Evolutionary conservation across 495 filamentous ascomycete genomes (phyloP), one percentile per base, ranked within the genome.

Genomic region (Staphylotrichum longicolle): DNA sequence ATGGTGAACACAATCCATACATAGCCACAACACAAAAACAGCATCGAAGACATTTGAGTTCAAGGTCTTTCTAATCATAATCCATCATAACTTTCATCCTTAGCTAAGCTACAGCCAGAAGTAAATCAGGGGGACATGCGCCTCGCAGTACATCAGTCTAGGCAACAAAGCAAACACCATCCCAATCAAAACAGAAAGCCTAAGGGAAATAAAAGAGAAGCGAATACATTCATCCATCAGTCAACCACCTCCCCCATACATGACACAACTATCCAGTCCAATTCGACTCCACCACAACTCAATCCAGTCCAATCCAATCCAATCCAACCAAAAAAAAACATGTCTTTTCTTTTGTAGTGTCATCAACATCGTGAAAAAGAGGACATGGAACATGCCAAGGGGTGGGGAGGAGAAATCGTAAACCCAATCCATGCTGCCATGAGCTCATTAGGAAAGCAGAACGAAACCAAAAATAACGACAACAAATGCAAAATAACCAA

Each of bases 401-500:
- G 20, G 20, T 27, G 20, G 20, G 20, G 11, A 47, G 3, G 34
- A 33, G 4, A 39, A 54, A 32, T 14, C 3, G 12, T 14, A n/a
- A 14, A 32, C 42, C 46, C 37, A 54, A 15, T 51, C 32, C 58
- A 60, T 34, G 49, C 20, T 27, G 20, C 58, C 58, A 54, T 54
- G 58, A 54, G 50, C 41, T 52, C 49, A 54, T 54, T 48, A 54
- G 41, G 50, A 32, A 54, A 27, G 11, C 4, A 20, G 46, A 60
- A 42, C 12, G 40, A 51, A 37, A 51, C 41, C 54, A 51, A 48
- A 27, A 15, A 34, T 48, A 50, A 37, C 3, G 54, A 58, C 33
- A 50, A 64, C 56, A 69, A 34, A 62, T 3, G 20, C 52, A 58
- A 63, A 47, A 65, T 44, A 37, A 46, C 37, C 33, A 50, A 56